Evolutionary conservation across 2,329 filamentous ascomycete species (phyloP).

Genomic region (Dendryphion nanum): DNA sequence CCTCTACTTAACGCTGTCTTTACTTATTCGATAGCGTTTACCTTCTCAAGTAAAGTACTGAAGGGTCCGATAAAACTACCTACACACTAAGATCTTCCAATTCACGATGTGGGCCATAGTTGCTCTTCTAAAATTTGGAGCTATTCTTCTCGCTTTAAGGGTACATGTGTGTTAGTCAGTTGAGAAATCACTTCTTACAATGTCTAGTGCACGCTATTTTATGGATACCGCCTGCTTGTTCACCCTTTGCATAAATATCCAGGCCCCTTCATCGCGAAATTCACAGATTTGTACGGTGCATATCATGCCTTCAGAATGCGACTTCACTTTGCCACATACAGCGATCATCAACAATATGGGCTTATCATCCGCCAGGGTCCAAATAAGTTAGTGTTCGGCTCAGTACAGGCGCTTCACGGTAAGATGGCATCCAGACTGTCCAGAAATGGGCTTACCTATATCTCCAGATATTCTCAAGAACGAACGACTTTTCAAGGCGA

Average conservation of each 20-base stretch:
- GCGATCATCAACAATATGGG: constrained; percentile 61
- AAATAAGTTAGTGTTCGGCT: constrained; percentile 73
- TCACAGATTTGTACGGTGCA: constrained; percentile 6
- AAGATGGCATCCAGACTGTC: constrained; percentile 24
- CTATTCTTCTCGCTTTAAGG: background rate
- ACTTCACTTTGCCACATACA: constrained; percentile 65
- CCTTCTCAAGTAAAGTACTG: background rate
- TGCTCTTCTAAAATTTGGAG: background rate
- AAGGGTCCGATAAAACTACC: background rate
- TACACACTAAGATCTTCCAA: background rate
- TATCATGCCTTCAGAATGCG: constrained; percentile 71
- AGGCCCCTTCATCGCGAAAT: constrained; percentile 1
- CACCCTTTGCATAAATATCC: constrained; percentile 2
- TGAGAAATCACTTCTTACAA: background rate
- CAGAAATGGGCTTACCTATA: background rate
- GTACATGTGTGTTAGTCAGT: background rate
- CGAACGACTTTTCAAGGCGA: constrained; percentile 8
- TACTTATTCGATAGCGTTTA: background rate
- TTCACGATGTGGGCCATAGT: background rate
- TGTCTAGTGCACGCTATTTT: background rate
- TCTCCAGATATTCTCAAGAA: constrained; percentile 12
- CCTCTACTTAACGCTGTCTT: background rate
- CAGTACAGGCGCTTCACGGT: constrained; percentile 47
- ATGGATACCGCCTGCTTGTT: background rate
- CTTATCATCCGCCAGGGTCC: constrained; percentile 67